Evolutionary conservation across 768 basidiomycete species (phyloP).

Genomic region (Mycena metata): DNA sequence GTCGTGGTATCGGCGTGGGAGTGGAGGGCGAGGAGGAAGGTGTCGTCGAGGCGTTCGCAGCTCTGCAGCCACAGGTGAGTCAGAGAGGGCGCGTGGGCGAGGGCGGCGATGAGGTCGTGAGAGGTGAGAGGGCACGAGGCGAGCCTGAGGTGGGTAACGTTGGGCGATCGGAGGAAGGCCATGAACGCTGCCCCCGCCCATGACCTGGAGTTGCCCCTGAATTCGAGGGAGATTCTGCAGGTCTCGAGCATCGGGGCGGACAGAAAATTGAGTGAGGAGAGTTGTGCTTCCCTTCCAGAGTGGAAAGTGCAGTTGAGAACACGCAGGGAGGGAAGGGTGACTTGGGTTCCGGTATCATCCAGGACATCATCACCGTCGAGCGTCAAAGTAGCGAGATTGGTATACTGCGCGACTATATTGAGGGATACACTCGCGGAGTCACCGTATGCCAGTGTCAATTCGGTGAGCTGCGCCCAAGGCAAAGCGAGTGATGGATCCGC

Average conservation of each 20-base stretch:
- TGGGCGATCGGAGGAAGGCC: not conserved
- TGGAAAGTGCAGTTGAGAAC: not conserved
- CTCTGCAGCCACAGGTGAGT: not conserved
- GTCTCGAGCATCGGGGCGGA: not conserved
- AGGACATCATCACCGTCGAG: not conserved
- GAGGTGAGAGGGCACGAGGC: not conserved
- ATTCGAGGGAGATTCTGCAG: not conserved
- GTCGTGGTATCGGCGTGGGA: too few species aligned
- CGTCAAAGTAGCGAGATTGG: not conserved
- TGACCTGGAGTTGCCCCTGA: too few species aligned
- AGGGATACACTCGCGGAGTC: not conserved
- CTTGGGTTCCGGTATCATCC: too few species aligned
- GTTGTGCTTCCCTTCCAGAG: not conserved
- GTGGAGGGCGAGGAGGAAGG: not conserved
- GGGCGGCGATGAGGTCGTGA: not conserved
- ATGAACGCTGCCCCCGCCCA: not conserved
- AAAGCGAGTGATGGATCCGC: not conserved
- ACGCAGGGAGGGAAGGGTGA: not conserved
- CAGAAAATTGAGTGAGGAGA: not conserved
- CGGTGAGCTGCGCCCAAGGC: slow-evolving; percentile 4
- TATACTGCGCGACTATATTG: not conserved
- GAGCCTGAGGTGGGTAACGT: not conserved
- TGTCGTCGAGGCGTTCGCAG: not conserved
- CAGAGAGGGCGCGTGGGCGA: not conserved
- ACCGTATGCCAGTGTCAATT: not conserved